Evolutionary conservation across 192 early-diverging fungal species (phyloP).

Genomic region (Rhizoclosmatium globosum): DNA sequence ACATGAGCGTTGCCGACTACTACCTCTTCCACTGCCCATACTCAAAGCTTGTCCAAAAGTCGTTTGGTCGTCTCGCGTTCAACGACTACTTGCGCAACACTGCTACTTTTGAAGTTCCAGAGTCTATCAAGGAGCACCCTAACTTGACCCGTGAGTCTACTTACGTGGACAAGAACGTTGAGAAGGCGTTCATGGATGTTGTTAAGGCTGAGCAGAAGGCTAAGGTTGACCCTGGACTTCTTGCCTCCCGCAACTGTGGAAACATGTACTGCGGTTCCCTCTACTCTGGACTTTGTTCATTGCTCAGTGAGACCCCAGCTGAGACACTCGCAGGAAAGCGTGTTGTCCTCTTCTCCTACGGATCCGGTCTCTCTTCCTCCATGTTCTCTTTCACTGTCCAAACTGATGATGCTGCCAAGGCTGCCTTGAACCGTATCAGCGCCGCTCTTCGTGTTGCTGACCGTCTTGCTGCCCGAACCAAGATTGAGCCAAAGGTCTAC

Average conservation of each 20-base stretch:
- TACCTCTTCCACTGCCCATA: conserved; percentile 96
- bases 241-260: conserved; percentile 89
- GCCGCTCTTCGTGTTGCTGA: conserved; percentile 68
- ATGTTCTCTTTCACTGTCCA: conserved; percentile 91
- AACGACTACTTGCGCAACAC: conserved; percentile 91
- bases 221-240: conserved; percentile 81
- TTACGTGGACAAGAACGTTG: conserved; percentile 86
- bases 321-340: conserved; percentile 84
- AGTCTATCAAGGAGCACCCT: conserved; percentile 63
- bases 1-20: conserved; percentile 77
- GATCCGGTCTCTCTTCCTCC: conserved; percentile 93
- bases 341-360: conserved; percentile 92
- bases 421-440: conserved; percentile 31
- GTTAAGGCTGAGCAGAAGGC: conserved; percentile 77
- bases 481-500: conserved; percentile 79
- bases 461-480: conserved; percentile 78
- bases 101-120: conserved; percentile 43
- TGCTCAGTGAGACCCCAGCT: conserved; percentile 77
- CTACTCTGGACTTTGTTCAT: conserved; percentile 77
- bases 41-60: conserved; percentile 97
- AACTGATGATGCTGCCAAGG: conserved; percentile 68
- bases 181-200: conserved; percentile 87
- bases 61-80: conserved; percentile 87
- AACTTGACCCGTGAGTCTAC: conserved; percentile 73
- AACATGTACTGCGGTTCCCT: conserved; percentile 91